These are phyloP conservation scores for Fusarium sp. DNA, from an alignment of 2,329 filamentous ascomycete genomes.

Conservation along the genomic window DNA sequence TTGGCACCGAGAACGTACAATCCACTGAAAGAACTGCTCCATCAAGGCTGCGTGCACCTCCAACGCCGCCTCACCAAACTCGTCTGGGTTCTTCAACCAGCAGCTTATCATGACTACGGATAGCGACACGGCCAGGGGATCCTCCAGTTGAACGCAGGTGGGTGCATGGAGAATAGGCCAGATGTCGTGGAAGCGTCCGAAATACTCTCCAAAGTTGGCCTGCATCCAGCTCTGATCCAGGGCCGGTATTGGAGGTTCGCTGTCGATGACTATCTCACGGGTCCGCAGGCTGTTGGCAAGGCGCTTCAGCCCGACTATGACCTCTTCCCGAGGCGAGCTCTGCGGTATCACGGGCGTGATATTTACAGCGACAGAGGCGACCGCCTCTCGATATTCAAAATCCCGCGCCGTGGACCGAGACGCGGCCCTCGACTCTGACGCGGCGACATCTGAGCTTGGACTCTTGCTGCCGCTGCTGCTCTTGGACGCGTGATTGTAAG, in stretches of 20 bases:
- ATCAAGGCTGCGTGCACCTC: conserved; percentile 48
- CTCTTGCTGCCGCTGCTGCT: conserved; percentile 14
- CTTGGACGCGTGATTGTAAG: conserved; percentile 44
- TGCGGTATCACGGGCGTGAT: background rate
- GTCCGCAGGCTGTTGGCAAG: conserved; percentile 14
- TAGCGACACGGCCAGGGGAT: conserved; percentile 41
- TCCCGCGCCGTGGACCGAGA: background rate
- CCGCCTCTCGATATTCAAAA: background rate
- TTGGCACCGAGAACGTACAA: conserved; percentile 37
- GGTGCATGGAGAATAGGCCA: conserved; percentile 55
- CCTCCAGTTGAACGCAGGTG: conserved; percentile 44
- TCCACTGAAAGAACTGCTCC: conserved; percentile 41
- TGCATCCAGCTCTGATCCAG: conserved; percentile 34
- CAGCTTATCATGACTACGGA: conserved; percentile 52
- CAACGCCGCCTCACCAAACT: conserved; percentile 42
- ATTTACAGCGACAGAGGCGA: background rate
- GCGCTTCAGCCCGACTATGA: conserved; percentile 16
- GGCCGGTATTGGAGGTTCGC: conserved; percentile 2
- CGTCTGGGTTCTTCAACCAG: conserved; percentile 48
- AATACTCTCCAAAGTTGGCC: conserved; percentile 45
- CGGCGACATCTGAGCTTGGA: conserved; percentile 5
- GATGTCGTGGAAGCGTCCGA: conserved; percentile 52
- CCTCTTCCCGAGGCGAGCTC: conserved; percentile 2
- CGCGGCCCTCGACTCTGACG: background rate
- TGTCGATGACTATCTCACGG: conserved; percentile 19